Percentiles rank a stretch among this genome's conserved stretches.
phyloP scores from a whole-genome alignment of 2,329 filamentous ascomycete genomes.

The Thielaviopsis ethacetica region DNA sequence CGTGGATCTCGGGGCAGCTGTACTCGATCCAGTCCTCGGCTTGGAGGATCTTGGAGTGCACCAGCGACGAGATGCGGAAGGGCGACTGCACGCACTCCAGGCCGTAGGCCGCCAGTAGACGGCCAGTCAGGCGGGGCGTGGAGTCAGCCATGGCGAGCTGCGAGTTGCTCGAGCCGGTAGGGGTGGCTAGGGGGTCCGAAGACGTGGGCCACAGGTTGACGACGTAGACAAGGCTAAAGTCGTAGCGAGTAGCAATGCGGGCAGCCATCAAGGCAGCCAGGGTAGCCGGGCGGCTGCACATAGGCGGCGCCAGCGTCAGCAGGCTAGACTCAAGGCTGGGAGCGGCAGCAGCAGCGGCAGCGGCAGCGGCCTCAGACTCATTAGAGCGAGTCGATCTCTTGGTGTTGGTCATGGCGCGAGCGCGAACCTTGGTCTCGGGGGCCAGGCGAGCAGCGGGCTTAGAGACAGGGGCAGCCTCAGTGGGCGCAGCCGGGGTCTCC shows the following conservation, averaged over 20 bases:
- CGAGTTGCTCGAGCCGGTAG: background rate
- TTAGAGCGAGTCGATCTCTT: background rate
- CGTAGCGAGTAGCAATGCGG: slow-evolving; percentile 36
- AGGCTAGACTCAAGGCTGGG: slow-evolving; percentile 19
- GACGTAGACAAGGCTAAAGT: slow-evolving; percentile 42
- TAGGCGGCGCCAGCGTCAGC: slow-evolving; percentile 29
- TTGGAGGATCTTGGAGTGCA: slow-evolving; percentile 34
- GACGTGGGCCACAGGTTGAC: slow-evolving; percentile 38
- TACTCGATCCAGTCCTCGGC: slow-evolving; percentile 37
- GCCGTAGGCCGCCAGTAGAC: slow-evolving; percentile 38
- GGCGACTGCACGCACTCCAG: slow-evolving; percentile 33
- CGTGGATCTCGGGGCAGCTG: slow-evolving; percentile 24
- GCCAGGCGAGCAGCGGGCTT: slow-evolving; percentile 2
- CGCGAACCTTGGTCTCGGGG: background rate
- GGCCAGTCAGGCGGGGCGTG: slow-evolving; percentile 25
- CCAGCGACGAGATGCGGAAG: slow-evolving; percentile 32
- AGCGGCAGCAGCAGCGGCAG: slow-evolving; percentile 11
- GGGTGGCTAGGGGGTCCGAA: slow-evolving; percentile 4
- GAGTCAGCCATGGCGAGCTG: slow-evolving; percentile 7
- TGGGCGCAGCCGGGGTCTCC: slow-evolving; percentile 13
- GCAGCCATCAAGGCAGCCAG: slow-evolving; percentile 37
- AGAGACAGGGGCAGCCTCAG: background rate
- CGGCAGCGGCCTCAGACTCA: background rate
- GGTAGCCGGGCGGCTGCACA: slow-evolving; percentile 26
- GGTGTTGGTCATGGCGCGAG: slow-evolving; percentile 4